Base-by-base conservation (phyloP, 345 rosid genomes). In the Excoecaria agallocha region DNA sequence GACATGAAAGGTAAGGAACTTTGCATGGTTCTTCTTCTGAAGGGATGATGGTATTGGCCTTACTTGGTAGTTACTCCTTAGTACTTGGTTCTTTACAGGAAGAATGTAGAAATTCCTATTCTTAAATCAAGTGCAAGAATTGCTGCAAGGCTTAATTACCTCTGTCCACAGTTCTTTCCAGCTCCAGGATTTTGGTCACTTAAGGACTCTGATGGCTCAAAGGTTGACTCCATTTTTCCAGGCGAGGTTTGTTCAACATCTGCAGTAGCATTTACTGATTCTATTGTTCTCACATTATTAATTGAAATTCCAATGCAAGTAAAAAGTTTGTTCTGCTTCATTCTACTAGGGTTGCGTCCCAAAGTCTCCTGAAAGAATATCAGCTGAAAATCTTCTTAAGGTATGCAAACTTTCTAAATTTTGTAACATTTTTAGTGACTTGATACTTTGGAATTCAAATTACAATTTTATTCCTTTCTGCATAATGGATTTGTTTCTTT, bases 381-480 rank as follows among this genome's bases (percentile, higher is more conserved):
- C 84, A 35, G 97, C 98, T 56, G 95, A 92, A 84, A 94, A 94
- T 92, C 97, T 94, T 38, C 94, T 94, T 12, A 94, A 94, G 98
- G 98, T 91, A 85, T 37, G 52, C 58, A 75, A 5, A n/a, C n/a
- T 35, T 25, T 11, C 17, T 64, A 52, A 9, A 17, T 24, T 71
- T 58, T 12, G 8, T 22, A 8, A 39, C 37, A 51, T 39, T 43
- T 24, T 52, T 24, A 43, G 15, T 46, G 50, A 15, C 24, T 72
- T 66, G 24, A 1, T 65, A 10, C 4, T 62, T 39, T 20, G n/a
- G 30, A 59, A 12, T 25, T 60, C 37, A 5, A 51, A 39, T 59
- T 17, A 35, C 22, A 19, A 20, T 30, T 55, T 55, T 48, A 22
- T 58, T 72, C 19, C 12, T 54, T 24, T 73, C 60, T 50, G 48